phyloP scores from a whole-genome alignment of 176 grass and related monocot species.

The Alopecurus myosuroides region DNA sequence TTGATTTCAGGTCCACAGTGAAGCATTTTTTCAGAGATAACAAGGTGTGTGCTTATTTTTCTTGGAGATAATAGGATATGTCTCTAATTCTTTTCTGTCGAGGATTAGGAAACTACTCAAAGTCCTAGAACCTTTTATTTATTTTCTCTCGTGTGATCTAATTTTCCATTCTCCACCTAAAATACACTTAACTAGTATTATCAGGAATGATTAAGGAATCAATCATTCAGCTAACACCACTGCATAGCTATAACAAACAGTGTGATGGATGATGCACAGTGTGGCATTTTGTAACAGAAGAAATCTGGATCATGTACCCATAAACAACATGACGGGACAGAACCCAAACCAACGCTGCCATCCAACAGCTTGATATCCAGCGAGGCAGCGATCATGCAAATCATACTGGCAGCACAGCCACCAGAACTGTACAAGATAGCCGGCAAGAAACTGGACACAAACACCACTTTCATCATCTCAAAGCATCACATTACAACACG shows the following conservation, averaged over 20 bases:
- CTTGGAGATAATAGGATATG: not conserved
- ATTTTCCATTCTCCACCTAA: not conserved
- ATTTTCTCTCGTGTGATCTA: slow-evolving; percentile 6
- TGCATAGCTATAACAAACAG: not conserved
- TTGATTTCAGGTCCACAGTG: slow-evolving; percentile 77
- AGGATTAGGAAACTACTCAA: not conserved
- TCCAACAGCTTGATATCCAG: not conserved
- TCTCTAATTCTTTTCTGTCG: not conserved
- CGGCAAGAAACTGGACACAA: not conserved
- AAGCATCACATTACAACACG: not conserved
- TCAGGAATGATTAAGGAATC: not conserved
- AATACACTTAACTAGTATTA: not conserved
- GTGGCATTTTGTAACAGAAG: not conserved
- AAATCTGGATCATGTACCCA: not conserved
- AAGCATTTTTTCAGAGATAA: slow-evolving; percentile 98
- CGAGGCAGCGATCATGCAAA: not conserved
- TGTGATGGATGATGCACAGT: not conserved
- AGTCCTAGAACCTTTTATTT: not conserved
- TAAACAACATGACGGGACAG: not conserved
- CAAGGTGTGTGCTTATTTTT: too few species aligned
- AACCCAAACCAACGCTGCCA: not conserved
- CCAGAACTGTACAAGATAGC: not conserved
- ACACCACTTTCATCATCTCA: not conserved
- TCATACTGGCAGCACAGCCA: not conserved
- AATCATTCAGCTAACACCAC: not conserved